Evolutionary conservation across 208 protist species (phyloP).

Genomic region (Leishmania turanica): DNA sequence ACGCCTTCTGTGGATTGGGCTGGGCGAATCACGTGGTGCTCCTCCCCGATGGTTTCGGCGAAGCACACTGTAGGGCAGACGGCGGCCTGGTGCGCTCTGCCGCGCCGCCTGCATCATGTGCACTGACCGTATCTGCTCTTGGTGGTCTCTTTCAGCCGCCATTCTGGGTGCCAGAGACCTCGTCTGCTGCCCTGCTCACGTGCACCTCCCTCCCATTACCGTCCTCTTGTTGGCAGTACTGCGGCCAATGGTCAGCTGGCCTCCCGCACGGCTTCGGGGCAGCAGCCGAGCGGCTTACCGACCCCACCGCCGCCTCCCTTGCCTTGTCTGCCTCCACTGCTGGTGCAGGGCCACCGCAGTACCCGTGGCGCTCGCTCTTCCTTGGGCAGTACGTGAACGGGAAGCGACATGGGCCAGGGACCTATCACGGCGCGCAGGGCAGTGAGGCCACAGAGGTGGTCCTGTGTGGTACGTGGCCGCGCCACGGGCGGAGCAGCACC

Average conservation of each 20-base stretch:
- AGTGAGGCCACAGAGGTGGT: slow-evolving; percentile 50
- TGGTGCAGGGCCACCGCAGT: slow-evolving; percentile 27
- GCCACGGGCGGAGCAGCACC: not conserved
- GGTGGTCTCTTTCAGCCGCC: slow-evolving; percentile 14
- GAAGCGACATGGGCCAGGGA: slow-evolving; percentile 40
- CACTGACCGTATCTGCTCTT: not conserved
- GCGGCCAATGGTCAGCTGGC: slow-evolving; percentile 57
- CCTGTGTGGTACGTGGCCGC: slow-evolving; percentile 59
- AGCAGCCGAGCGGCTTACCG: slow-evolving; percentile 31
- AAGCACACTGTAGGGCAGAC: slow-evolving; percentile 17
- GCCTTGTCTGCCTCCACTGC: slow-evolving; percentile 2
- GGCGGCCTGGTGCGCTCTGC: not conserved
- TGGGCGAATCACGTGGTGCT: slow-evolving; percentile 30
- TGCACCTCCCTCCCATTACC: not conserved
- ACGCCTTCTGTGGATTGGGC: slow-evolving; percentile 20
- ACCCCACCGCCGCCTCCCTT: slow-evolving; percentile 16
- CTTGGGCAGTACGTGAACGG: slow-evolving; percentile 46
- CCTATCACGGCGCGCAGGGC: slow-evolving; percentile 31
- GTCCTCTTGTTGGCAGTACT: slow-evolving; percentile 38
- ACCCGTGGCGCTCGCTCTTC: slow-evolving; percentile 50
- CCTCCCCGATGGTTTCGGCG: slow-evolving; percentile 43
- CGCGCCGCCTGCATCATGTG: not conserved
- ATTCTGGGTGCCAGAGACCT: slow-evolving; percentile 17
- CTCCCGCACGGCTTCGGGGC: slow-evolving; percentile 67
- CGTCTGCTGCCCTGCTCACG: not conserved